These are phyloP conservation scores for Colletotrichum sojae DNA, from an alignment of 2,329 filamentous ascomycete species.

Conservation along the genomic window DNA sequence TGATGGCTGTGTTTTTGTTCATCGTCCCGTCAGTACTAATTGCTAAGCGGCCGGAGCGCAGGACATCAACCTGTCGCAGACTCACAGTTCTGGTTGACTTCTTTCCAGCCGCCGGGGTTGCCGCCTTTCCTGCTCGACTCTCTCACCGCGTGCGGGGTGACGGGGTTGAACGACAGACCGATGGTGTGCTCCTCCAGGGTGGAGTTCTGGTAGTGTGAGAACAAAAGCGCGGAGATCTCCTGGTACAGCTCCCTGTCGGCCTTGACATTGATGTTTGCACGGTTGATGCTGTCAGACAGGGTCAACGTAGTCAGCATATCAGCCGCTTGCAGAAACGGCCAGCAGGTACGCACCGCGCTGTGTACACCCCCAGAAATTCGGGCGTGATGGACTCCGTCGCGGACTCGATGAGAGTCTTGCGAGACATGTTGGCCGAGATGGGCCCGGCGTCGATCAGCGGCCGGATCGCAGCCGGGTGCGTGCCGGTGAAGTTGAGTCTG, in stretches of 20 bases:
- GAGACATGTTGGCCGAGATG: not conserved
- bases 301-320: not conserved
- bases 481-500: not conserved
- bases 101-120: not conserved
- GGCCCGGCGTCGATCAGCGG: not conserved
- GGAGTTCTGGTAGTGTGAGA: not conserved
- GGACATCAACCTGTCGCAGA: not conserved
- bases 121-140: not conserved
- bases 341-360: too few species aligned
- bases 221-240: not conserved
- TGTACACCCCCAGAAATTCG: too few species aligned
- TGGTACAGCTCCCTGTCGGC: not conserved
- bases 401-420: not conserved
- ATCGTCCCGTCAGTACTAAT: too few species aligned
- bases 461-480: not conserved
- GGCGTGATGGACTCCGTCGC: not conserved
- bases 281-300: not conserved
- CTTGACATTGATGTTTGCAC: not conserved
- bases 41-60: too few species aligned
- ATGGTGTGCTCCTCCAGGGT: constrained; percentile 4
- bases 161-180: constrained; percentile 3
- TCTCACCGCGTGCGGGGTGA: not conserved
- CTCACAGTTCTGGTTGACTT: constrained; percentile 15
- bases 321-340: not conserved
- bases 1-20: constrained; percentile 16